phyloP scores from a whole-genome alignment of 129 eudicot genomes.

The Flaveria robusta region DNA sequence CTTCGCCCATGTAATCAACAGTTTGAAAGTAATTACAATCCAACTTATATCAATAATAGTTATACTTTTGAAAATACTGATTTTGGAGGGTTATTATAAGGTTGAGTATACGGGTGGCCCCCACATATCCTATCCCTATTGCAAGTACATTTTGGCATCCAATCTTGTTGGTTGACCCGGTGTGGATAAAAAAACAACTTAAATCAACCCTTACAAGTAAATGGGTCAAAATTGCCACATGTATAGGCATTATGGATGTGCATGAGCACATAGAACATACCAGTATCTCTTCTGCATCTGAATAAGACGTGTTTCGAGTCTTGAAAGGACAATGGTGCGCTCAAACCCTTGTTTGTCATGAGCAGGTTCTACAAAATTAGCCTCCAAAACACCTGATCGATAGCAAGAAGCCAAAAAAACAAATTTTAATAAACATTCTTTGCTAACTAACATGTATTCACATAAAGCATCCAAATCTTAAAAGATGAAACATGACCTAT shows the following conservation, averaged over 20 bases:
- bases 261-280: constrained; percentile 44
- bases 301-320: constrained; percentile 70
- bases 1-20: no score
- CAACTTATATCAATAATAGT: no score
- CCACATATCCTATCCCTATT: no score
- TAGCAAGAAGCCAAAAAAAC: neutral
- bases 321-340: constrained; percentile 86
- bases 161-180: neutral
- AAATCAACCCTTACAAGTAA: constrained; percentile 6
- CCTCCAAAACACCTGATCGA: constrained; percentile 80
- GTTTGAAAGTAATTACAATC: no score
- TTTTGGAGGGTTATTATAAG: no score
- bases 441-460: constrained; percentile 8
- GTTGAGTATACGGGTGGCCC: no score
- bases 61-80: no score
- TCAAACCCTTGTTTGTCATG: constrained; percentile 99
- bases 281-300: constrained; percentile 88
- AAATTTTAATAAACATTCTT: neutral
- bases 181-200: neutral
- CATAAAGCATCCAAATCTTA: constrained; percentile 15
- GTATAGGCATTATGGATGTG: neutral
- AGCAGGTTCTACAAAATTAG: constrained; percentile 97
- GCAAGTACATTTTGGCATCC: no score
- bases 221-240: neutral
- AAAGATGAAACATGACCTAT: constrained; percentile 56